These are phyloP conservation scores for Penicillium sp. DNA, from an alignment of 2,329 filamentous ascomycete genomes.

Conservation along the genomic window DNA sequence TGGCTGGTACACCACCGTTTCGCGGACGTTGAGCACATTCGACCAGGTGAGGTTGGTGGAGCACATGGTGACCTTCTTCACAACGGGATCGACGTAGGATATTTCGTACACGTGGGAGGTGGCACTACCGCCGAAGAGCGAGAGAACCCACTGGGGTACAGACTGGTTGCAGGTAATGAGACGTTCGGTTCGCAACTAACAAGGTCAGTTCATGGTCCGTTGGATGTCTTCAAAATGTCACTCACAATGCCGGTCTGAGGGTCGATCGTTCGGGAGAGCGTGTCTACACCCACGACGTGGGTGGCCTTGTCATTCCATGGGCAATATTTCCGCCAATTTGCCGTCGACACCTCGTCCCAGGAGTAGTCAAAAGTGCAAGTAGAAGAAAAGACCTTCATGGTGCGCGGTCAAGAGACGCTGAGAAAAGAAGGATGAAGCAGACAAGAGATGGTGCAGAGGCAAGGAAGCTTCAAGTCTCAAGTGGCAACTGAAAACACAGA, in stretches of 20 bases:
- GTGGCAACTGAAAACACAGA: conserved; percentile 8
- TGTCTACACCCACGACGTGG: conserved; percentile 94
- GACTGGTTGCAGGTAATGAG: conserved; percentile 54
- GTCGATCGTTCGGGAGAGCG: conserved; percentile 70
- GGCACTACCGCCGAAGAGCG: conserved; percentile 74
- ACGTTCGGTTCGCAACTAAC: conserved; percentile 67
- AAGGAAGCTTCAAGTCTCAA: neutral
- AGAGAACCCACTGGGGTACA: conserved; percentile 60
- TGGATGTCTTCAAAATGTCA: conserved; percentile 15
- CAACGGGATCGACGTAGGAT: conserved; percentile 82
- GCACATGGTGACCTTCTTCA: conserved; percentile 92
- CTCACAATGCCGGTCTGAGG: conserved; percentile 64
- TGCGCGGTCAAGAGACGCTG: conserved; percentile 18
- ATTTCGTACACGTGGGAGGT: conserved; percentile 91
- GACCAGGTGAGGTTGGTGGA: conserved; percentile 91
- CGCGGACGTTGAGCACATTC: conserved; percentile 85
- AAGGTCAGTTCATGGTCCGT: conserved; percentile 11
- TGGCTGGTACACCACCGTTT: conserved; percentile 86
- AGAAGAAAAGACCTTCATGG: conserved; percentile 95
- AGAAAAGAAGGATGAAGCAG: neutral
- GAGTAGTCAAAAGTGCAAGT: conserved; percentile 92
- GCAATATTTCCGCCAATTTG: conserved; percentile 98
- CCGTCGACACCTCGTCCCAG: conserved; percentile 95
- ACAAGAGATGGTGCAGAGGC: conserved; percentile 14
- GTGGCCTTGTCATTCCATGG: conserved; percentile 99